A percentile compares a stretch with the other conserved stretches of the same genome.
Evolutionary conservation across 2,329 filamentous ascomycete genomes (phyloP).

Genomic region (Ceratocystis diversiconidia): DNA sequence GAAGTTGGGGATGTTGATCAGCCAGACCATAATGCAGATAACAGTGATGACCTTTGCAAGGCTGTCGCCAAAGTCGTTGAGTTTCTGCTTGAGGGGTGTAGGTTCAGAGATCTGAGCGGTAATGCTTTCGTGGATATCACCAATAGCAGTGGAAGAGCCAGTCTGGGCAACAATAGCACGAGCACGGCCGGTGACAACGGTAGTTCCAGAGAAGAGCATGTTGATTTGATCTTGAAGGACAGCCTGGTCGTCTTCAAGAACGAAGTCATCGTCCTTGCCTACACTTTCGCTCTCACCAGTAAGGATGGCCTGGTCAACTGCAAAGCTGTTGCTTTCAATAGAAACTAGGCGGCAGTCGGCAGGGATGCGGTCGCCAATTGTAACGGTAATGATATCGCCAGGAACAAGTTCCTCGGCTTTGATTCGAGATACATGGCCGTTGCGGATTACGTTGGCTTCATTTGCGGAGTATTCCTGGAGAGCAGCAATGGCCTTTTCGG

Average conservation of each 20-base stretch:
- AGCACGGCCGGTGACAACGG: constrained; percentile 86
- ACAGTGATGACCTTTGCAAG: constrained; percentile 96
- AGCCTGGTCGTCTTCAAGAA: constrained; percentile 63
- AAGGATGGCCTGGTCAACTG: constrained; percentile 89
- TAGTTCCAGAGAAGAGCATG: constrained; percentile 96
- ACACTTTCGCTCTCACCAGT: constrained; percentile 98
- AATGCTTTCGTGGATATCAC: constrained; percentile 98
- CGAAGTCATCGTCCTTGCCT: constrained; percentile 56
- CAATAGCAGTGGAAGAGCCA: constrained; percentile 82
- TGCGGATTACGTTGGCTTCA: constrained; percentile 82
- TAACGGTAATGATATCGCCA: constrained; percentile 75
- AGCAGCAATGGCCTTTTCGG: constrained; percentile 94
- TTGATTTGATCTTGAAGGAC: constrained; percentile 97
- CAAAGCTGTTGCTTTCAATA: constrained; percentile 94
- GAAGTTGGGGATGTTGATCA: constrained; percentile 98
- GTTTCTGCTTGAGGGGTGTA: constrained; percentile 93
- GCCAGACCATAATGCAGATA: constrained; percentile 91
- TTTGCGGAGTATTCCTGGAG: constrained; percentile 98
- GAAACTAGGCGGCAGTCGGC: constrained; percentile 83
- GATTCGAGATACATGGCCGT: constrained; percentile 58
- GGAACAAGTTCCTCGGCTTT: constrained; percentile 97
- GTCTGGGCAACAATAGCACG: constrained; percentile 84
- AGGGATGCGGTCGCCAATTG: constrained; percentile 84
- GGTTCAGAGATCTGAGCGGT: constrained; percentile 95
- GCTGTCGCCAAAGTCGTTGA: constrained; percentile 93